Percentiles rank a stretch among this genome's conserved stretches.
These are phyloP conservation scores for Mucor irregularis DNA, from an alignment of 371 early-diverging fungal species.

Conservation along the genomic window DNA sequence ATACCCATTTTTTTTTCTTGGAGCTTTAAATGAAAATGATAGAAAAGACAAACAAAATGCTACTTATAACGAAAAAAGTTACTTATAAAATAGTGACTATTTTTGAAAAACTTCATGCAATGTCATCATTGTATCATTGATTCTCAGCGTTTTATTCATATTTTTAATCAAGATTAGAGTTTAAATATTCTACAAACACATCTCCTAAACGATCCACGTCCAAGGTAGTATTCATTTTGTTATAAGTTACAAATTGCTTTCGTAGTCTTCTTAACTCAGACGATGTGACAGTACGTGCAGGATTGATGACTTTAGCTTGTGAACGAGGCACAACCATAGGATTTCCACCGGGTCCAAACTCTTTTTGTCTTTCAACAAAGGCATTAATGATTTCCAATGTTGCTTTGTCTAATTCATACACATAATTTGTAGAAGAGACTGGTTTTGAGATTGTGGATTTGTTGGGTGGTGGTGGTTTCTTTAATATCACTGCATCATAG, in stretches of 20 bases:
- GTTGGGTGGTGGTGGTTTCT: slow-evolving; percentile 83
- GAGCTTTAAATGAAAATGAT: not conserved
- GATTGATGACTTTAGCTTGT: slow-evolving; percentile 58
- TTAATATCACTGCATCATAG: slow-evolving; percentile 76
- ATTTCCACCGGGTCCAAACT: slow-evolving; percentile 61
- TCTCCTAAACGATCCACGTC: slow-evolving; percentile 73
- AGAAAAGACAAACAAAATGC: not conserved
- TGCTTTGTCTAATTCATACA: slow-evolving; percentile 85
- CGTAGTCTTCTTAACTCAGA: slow-evolving; percentile 81
- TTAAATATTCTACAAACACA: slow-evolving; percentile 89
- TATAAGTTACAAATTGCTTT: slow-evolving; percentile 85
- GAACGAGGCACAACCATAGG: slow-evolving; percentile 68
- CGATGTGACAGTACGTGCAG: slow-evolving; percentile 73
- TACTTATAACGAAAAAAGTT: too few relatives aligned
- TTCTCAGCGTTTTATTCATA: too few relatives aligned
- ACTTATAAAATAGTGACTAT: too few relatives aligned
- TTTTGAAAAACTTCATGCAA: too few relatives aligned
- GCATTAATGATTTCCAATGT: slow-evolving; percentile 81
- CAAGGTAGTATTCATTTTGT: slow-evolving; percentile 78
- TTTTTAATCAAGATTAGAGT: slow-evolving; percentile 57
- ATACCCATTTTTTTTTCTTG: not conserved
- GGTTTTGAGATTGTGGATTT: slow-evolving; percentile 85
- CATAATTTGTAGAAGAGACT: slow-evolving; percentile 85
- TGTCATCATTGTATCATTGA: too few relatives aligned
- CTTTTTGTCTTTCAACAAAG: slow-evolving; percentile 76